Evolutionary conservation across 495 filamentous ascomycete species (phyloP).

Genomic region (Tuber borchii): DNA sequence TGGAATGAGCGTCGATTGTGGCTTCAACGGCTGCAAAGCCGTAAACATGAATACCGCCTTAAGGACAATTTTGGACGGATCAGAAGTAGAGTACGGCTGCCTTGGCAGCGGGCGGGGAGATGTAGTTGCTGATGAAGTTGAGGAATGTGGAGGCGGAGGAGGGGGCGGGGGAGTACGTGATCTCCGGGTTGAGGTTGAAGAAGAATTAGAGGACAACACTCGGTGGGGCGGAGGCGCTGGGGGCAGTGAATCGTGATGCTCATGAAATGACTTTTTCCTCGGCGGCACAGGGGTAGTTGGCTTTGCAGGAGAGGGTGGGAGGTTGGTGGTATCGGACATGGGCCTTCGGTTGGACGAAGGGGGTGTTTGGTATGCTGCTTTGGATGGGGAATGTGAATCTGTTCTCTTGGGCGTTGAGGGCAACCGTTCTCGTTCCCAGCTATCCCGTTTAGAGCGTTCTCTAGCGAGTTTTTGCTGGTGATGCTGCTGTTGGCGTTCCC

Average conservation of each 20-base stretch:
- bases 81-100: constrained; percentile 66
- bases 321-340: constrained; percentile 30
- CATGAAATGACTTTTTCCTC: constrained; percentile 8
- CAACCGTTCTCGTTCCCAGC: constrained; percentile 14
- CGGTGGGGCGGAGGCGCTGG: constrained; percentile 29
- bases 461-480: constrained; percentile 42
- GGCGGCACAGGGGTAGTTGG: constrained; percentile 22
- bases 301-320: constrained; percentile 14
- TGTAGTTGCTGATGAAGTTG: constrained; percentile 35
- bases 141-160: constrained; percentile 38
- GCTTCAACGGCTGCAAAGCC: constrained; percentile 71
- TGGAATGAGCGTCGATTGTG: constrained; percentile 72
- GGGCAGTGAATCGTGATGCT: neutral
- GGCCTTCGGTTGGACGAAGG: constrained; percentile 36
- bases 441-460: constrained; percentile 55
- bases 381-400: constrained; percentile 35
- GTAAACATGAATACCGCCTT: constrained; percentile 85
- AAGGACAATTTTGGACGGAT: constrained; percentile 91
- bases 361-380: constrained; percentile 47
- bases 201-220: constrained; percentile 23
- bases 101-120: constrained; percentile 35
- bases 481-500: constrained; percentile 19
- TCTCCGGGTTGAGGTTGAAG: constrained; percentile 17
- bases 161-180: constrained; percentile 31
- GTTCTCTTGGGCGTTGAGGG: constrained; percentile 24